Conservation (phyloP, 768 basidiomycete genomes). For the Coprinopsis strossmayeri region DNA sequence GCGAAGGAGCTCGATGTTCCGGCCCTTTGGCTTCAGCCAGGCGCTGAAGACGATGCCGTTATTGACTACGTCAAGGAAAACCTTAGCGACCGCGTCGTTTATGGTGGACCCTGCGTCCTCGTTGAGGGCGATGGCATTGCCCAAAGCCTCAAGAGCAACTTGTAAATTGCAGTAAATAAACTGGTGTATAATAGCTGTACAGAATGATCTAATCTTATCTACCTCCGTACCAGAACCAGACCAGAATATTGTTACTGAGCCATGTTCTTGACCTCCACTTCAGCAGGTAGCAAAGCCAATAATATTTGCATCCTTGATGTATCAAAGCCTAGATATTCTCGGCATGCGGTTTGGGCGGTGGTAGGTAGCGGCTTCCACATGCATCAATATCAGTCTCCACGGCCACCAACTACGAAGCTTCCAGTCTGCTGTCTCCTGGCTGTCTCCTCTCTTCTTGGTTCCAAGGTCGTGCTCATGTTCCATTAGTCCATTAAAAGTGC, state of each 20-base stretch:
- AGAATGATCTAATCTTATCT: slow-evolving; percentile 1
- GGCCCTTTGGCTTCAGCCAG: slow-evolving; percentile 86
- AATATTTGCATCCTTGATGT: too few species aligned
- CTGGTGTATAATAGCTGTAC: too few species aligned
- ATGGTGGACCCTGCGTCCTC: slow-evolving; percentile 79
- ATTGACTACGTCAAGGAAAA: slow-evolving; percentile 59
- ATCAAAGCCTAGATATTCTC: not conserved
- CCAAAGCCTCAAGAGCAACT: slow-evolving; percentile 5
- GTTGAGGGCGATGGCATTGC: slow-evolving; percentile 57
- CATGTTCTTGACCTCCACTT: too few species aligned
- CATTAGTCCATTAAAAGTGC: not conserved
- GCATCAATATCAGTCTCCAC: not conserved
- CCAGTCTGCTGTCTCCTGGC: not conserved
- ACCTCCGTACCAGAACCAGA: too few species aligned
- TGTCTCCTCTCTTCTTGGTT: not conserved
- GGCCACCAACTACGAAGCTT: not conserved
- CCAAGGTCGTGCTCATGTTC: not conserved
- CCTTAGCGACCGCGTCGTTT: slow-evolving; percentile 62
- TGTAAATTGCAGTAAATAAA: not conserved
- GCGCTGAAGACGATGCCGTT: slow-evolving; percentile 68
- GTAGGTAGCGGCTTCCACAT: not conserved
- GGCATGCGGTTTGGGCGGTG: not conserved
- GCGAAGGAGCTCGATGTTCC: slow-evolving; percentile 68
- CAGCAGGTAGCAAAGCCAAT: too few species aligned
- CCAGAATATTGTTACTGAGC: too few species aligned